Percentiles rank a stretch among this genome's conserved stretches.
Conservation (phyloP, 2,329 filamentous ascomycete species). For the Dendrostoma leiphaemia region DNA sequence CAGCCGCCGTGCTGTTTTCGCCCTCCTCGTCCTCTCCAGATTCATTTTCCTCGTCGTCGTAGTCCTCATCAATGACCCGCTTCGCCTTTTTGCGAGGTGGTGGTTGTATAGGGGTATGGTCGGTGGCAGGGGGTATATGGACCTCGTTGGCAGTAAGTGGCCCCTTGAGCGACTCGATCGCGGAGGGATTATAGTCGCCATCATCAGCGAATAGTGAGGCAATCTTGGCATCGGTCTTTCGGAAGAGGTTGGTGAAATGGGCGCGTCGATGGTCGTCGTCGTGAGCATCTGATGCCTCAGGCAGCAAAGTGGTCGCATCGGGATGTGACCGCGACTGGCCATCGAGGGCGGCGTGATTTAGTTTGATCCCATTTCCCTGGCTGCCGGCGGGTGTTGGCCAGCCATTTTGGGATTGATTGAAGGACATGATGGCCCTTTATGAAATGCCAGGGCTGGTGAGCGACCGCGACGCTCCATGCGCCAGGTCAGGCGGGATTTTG, state of each 20-base stretch:
- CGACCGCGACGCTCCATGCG: conserved; percentile 55
- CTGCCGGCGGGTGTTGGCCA: conserved; percentile 60
- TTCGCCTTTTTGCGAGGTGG: conserved; percentile 71
- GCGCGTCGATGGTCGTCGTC: conserved; percentile 71
- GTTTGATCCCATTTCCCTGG: conserved; percentile 44
- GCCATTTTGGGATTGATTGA: conserved; percentile 63
- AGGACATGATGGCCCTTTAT: conserved; percentile 59
- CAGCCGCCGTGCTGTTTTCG: conserved; percentile 50
- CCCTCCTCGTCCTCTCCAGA: conserved; percentile 69
- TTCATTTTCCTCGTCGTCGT: conserved; percentile 82
- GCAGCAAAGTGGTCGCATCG: conserved; percentile 50
- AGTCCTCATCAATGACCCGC: conserved; percentile 77
- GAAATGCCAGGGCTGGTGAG: conserved; percentile 45
- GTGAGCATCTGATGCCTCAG: conserved; percentile 59
- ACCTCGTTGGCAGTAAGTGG: conserved; percentile 32
- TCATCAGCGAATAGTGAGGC: conserved; percentile 68
- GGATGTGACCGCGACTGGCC: conserved; percentile 49
- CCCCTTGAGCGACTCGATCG: conserved; percentile 52
- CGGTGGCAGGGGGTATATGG: conserved; percentile 50
- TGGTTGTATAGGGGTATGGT: conserved; percentile 57
- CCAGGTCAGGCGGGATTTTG: conserved; percentile 50
- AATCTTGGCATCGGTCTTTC: conserved; percentile 73
- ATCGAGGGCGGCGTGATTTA: conserved; percentile 62
- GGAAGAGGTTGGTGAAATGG: conserved; percentile 76
- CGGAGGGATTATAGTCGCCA: conserved; percentile 49